Evolutionary conservation across 1,284 basidiomycete genomes (phyloP).

Genomic region (Anthracocystis setariae): DNA sequence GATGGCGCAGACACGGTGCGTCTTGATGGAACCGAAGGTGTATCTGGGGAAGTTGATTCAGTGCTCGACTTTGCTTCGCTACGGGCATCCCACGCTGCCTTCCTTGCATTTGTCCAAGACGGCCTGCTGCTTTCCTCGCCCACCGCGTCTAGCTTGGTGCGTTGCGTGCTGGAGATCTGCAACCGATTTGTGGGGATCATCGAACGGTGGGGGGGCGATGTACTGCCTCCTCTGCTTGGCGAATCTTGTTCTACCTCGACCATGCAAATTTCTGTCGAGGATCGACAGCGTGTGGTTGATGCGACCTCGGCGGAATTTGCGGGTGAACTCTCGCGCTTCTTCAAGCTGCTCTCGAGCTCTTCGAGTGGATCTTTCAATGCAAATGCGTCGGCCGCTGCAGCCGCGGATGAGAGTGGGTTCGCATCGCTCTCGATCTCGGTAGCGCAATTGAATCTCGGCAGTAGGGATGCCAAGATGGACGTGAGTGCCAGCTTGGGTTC

Average conservation of each 20-base stretch:
- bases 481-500: slow-evolving; percentile 34
- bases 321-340: slow-evolving; percentile 25
- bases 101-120: slow-evolving; percentile 80
- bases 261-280: slow-evolving; percentile 71
- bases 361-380: slow-evolving; percentile 4
- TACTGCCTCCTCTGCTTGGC: slow-evolving; percentile 81
- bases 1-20: slow-evolving; percentile 32
- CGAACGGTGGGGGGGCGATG: slow-evolving; percentile 90
- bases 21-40: slow-evolving; percentile 9
- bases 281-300: slow-evolving; percentile 75
- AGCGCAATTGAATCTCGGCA: slow-evolving; percentile 16
- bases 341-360: slow-evolving; percentile 32
- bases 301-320: slow-evolving; percentile 77
- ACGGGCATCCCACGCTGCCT: slow-evolving; percentile 80
- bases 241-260: slow-evolving; percentile 70
- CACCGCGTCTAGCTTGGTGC: slow-evolving; percentile 73
- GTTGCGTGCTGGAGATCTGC: slow-evolving; percentile 80
- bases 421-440: slow-evolving; percentile 30
- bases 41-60: slow-evolving; percentile 45
- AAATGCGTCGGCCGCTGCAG: slow-evolving; percentile 1
- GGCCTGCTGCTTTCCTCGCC: slow-evolving; percentile 80
- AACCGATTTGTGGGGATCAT: slow-evolving; percentile 80
- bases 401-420: slow-evolving; percentile 26
- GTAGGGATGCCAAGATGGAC: slow-evolving; percentile 1
- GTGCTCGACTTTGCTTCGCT: slow-evolving; percentile 81